Evolutionary conservation across 1,139 yeast genomes (phyloP).

Genomic region (Candida mesenterica): DNA sequence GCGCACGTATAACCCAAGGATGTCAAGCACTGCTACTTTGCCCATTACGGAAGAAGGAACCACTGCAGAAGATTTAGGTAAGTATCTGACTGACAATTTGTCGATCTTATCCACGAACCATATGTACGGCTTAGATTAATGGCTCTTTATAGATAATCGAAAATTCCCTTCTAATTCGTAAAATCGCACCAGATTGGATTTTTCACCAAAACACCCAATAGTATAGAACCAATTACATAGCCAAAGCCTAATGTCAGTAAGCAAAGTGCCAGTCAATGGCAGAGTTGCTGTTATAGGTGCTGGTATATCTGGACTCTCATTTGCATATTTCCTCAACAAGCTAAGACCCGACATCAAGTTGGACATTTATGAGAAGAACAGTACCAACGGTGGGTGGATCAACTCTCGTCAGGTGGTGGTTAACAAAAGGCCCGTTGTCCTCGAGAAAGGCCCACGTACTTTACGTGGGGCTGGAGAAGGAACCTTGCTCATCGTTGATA

Average conservation of each 20-base stretch:
- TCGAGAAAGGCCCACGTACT: slow-evolving; percentile 79
- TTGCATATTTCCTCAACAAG: slow-evolving; percentile 67
- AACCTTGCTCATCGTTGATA: slow-evolving; percentile 58
- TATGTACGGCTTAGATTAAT: slow-evolving; percentile 3
- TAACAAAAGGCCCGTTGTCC: slow-evolving; percentile 20
- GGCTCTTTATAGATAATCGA: too few species aligned
- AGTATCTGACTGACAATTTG: slow-evolving; percentile 11
- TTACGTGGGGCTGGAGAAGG: slow-evolving; percentile 70
- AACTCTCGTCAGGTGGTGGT: slow-evolving; percentile 35
- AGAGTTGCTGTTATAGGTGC: slow-evolving; percentile 74
- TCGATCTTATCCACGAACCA: slow-evolving; percentile 7
- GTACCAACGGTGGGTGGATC: slow-evolving; percentile 79
- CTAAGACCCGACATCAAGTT: slow-evolving; percentile 71
- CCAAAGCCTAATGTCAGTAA: not conserved
- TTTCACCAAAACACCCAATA: too few species aligned
- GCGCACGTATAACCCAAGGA: slow-evolving; percentile 2
- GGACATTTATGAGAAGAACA: slow-evolving; percentile 55
- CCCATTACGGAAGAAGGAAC: slow-evolving; percentile 9
- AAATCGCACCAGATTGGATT: too few species aligned
- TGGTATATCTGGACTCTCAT: slow-evolving; percentile 83
- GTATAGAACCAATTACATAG: too few species aligned
- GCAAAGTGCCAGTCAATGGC: not conserved
- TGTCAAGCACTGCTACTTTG: slow-evolving; percentile 5
- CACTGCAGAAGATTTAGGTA: slow-evolving; percentile 7
- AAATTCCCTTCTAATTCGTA: too few species aligned